Conservation (phyloP, 208 protist genomes). For the Angomonas deanei region DNA sequence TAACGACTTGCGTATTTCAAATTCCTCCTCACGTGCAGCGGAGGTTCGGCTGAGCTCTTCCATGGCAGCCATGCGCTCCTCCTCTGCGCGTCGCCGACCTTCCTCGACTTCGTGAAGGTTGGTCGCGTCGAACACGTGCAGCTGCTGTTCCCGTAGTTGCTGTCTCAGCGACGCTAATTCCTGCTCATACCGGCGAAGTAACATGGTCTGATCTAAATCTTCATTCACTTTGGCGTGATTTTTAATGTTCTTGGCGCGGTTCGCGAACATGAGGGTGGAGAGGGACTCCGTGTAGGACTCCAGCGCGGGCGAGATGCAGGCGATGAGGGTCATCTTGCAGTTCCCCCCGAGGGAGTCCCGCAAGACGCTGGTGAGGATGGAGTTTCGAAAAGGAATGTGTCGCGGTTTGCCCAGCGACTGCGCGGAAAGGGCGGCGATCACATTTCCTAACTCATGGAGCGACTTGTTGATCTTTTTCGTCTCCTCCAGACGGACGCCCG, state of each 20-base stretch:
- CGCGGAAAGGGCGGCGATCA: slow-evolving; percentile 87
- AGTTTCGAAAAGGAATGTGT: slow-evolving; percentile 87
- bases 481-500: slow-evolving; percentile 84
- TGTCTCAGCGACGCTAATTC: slow-evolving; percentile 46
- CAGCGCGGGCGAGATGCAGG: slow-evolving; percentile 71
- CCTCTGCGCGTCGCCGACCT: slow-evolving; percentile 22
- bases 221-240: slow-evolving; percentile 74
- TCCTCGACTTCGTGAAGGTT: slow-evolving; percentile 27
- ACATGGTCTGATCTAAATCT: slow-evolving; percentile 40
- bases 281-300: slow-evolving; percentile 77
- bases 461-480: slow-evolving; percentile 91
- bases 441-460: slow-evolving; percentile 89
- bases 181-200: slow-evolving; percentile 55
- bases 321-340: slow-evolving; percentile 81
- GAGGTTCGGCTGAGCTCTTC: slow-evolving; percentile 45
- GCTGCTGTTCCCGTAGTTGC: slow-evolving; percentile 38
- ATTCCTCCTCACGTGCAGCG: slow-evolving; percentile 36
- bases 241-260: slow-evolving; percentile 74
- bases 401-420: slow-evolving; percentile 13
- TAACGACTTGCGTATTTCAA: slow-evolving; percentile 28
- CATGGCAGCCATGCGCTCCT: slow-evolving; percentile 48
- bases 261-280: slow-evolving; percentile 78
- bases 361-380: slow-evolving; percentile 87
- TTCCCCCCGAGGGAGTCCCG: slow-evolving; percentile 88
- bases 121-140: slow-evolving; percentile 11